phyloP scores from a whole-genome alignment of 2,329 filamentous ascomycete species.

The Xylariaceae sp. region DNA sequence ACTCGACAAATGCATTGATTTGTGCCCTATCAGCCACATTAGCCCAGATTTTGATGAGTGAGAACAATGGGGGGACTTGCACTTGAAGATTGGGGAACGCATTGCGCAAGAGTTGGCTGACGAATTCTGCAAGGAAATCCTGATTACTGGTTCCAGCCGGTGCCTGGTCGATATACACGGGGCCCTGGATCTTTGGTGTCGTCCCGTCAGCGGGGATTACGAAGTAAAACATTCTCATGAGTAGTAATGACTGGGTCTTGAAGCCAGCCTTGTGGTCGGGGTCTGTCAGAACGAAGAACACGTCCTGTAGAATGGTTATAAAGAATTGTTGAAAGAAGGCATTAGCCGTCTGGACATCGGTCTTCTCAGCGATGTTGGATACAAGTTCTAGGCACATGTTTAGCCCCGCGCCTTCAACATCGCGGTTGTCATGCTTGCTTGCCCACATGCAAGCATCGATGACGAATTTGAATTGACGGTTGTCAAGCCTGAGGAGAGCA shows the following conservation, averaged over 20 bases:
- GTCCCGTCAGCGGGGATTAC: conserved; percentile 67
- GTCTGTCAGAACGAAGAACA: conserved; percentile 97
- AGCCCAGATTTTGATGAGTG: conserved; percentile 29
- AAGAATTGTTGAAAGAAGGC: conserved; percentile 99
- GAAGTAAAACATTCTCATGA: conserved; percentile 95
- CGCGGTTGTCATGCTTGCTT: conserved; percentile 99
- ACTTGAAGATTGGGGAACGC: conserved; percentile 91
- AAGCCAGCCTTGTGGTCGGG: conserved; percentile 98
- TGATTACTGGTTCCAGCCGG: conserved; percentile 79
- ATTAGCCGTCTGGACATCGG: conserved; percentile 78
- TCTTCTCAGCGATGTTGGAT: conserved; percentile 93
- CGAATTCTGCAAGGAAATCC: conserved; percentile 86
- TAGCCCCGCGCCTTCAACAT: conserved; percentile 91
- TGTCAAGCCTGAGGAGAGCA: conserved; percentile 86
- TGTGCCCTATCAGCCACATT: conserved; percentile 58
- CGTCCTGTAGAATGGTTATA: conserved; percentile 89
- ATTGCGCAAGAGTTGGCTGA: conserved; percentile 76
- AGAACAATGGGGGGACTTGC: conserved; percentile 50
- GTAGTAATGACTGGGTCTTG: conserved; percentile 91
- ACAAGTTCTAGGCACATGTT: conserved; percentile 98
- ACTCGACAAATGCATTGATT: conserved; percentile 85
- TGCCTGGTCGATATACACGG: conserved; percentile 86
- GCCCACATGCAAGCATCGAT: conserved; percentile 99
- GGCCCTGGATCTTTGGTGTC: conserved; percentile 82
- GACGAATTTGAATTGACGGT: conserved; percentile 97